Conservation (phyloP, 2,329 filamentous ascomycete species). For the Colletotrichum sp. region DNA sequence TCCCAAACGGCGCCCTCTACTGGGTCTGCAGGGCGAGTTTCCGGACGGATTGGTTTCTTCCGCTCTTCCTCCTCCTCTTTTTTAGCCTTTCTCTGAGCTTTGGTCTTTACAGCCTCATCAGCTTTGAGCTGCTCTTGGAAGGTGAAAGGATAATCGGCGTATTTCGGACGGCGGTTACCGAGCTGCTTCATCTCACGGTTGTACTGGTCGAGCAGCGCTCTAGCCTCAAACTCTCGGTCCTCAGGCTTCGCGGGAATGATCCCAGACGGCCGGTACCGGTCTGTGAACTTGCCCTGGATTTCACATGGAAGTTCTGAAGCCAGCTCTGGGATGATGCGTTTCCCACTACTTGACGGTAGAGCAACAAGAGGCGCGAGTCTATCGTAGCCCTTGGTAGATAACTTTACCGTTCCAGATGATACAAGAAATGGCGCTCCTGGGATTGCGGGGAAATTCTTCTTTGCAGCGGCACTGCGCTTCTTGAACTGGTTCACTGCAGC, state of each 20-base stretch:
- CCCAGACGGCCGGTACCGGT: conserved; percentile 42
- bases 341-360: conserved; percentile 42
- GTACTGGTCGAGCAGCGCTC: conserved; percentile 43
- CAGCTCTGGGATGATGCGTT: conserved; percentile 42
- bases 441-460: conserved; percentile 42
- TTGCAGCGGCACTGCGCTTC: conserved; percentile 41
- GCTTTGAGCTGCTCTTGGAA: conserved; percentile 53
- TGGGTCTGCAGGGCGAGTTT: conserved; percentile 47
- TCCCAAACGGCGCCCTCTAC: conserved; percentile 59
- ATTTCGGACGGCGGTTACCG: conserved; percentile 49
- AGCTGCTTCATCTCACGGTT: conserved; percentile 45
- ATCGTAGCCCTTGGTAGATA: conserved; percentile 50
- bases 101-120: conserved; percentile 50
- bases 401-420: conserved; percentile 42
- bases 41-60: conserved; percentile 46
- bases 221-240: conserved; percentile 45
- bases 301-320: conserved; percentile 46
- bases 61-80: conserved; percentile 45
- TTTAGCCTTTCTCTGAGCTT: conserved; percentile 50
- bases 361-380: conserved; percentile 49
- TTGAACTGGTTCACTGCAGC: conserved; percentile 39
- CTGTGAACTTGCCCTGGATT: conserved; percentile 47
- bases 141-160: conserved; percentile 46
- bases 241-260: conserved; percentile 43
- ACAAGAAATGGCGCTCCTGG: conserved; percentile 43